These are phyloP conservation scores for Cutaneotrichosporon cyanovorans DNA, from an alignment of 1,284 basidiomycete species.

Conservation along the genomic window DNA sequence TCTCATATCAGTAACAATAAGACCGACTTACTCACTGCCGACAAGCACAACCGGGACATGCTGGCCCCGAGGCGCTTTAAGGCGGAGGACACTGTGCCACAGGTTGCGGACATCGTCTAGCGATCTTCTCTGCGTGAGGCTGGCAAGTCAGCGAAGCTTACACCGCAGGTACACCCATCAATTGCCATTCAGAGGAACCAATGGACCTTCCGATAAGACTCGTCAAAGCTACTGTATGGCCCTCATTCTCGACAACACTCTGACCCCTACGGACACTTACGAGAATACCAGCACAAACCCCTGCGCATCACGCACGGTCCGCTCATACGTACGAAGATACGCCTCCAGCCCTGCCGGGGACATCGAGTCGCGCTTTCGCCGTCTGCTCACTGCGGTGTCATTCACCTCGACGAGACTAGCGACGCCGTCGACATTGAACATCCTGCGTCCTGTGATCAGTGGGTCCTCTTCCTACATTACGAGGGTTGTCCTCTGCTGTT, in stretches of 20 bases:
- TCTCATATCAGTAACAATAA: slow-evolving; percentile 15
- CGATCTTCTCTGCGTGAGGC: slow-evolving; percentile 24
- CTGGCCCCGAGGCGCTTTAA: slow-evolving; percentile 19
- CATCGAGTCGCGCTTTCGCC: no score
- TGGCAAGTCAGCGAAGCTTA: no score
- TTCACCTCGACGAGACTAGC: slow-evolving; percentile 34
- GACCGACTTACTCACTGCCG: slow-evolving; percentile 26
- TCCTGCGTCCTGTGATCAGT: slow-evolving; percentile 30
- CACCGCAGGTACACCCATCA: no score
- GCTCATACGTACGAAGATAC: slow-evolving; percentile 27
- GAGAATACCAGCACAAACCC: slow-evolving; percentile 37
- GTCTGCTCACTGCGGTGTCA: slow-evolving; percentile 23
- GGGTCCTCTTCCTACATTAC: no score
- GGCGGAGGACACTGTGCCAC: slow-evolving; percentile 26
- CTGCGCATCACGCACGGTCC: slow-evolving; percentile 32
- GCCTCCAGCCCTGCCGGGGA: slow-evolving; percentile 29
- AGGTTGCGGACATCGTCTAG: slow-evolving; percentile 27
- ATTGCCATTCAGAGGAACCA: no score
- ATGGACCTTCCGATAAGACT: no score
- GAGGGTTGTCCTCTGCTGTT: slow-evolving; percentile 23
- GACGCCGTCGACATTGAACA: slow-evolving; percentile 27
- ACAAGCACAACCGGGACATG: slow-evolving; percentile 33
- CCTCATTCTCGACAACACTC: no score
- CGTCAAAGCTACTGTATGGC: no score
- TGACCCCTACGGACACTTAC: no score